Evolutionary conservation across 306 rosid species (phyloP).

Genomic region (Vachellia pachyceras): DNA sequence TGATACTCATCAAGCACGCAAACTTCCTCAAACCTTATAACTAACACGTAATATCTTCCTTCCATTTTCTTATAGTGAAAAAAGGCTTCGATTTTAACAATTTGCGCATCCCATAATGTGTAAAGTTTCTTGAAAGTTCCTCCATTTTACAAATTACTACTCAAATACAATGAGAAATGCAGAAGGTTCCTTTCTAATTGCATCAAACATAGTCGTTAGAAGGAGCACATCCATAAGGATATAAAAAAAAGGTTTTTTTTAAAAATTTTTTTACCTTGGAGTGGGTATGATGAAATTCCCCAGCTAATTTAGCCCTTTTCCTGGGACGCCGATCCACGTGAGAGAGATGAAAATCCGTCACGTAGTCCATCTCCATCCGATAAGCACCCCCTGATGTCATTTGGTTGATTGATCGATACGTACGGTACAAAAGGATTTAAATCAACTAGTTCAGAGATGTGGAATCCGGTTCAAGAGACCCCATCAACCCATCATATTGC

Average conservation of each 20-base stretch:
- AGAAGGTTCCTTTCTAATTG: background rate
- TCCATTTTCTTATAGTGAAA: background rate
- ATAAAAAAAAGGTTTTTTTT: background rate
- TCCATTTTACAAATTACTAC: background rate
- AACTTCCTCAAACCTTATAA: background rate
- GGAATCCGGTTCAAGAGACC: slow-evolving; percentile 9
- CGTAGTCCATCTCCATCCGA: slow-evolving; percentile 54
- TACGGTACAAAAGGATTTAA: background rate
- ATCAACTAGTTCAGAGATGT: slow-evolving; percentile 4
- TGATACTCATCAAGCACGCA: background rate
- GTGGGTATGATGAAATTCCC: slow-evolving; percentile 55
- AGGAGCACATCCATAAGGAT: slow-evolving; percentile 10
- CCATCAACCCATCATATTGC: background rate
- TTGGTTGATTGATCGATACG: slow-evolving; percentile 29
- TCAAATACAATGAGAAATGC: background rate
- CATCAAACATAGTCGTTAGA: background rate
- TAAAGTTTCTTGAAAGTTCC: background rate
- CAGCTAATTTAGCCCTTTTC: slow-evolving; percentile 56
- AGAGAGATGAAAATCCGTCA: slow-evolving; percentile 48
- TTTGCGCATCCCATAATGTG: background rate
- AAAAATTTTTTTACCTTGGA: slow-evolving; percentile 49
- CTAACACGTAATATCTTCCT: background rate
- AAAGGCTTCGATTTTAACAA: background rate
- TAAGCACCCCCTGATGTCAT: slow-evolving; percentile 34
- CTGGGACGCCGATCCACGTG: slow-evolving; percentile 63